Conservation (phyloP, 2,329 filamentous ascomycete species). For the Corynespora cassiicola region DNA sequence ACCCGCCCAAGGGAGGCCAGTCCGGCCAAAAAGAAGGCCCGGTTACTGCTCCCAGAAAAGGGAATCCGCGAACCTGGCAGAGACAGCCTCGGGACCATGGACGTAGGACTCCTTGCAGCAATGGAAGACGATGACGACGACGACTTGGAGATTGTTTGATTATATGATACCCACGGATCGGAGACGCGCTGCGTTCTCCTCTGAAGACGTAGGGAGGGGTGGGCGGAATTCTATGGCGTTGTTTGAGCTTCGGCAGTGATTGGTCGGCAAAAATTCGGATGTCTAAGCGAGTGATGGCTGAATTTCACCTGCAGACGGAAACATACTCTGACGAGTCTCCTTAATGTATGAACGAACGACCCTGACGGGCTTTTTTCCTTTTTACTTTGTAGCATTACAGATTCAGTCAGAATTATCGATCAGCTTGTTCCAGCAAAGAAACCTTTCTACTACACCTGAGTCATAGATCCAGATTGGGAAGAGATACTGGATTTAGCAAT, state of each 20-base stretch:
- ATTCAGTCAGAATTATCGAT: too few relatives aligned
- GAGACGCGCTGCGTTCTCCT: not conserved
- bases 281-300: constrained; percentile 36
- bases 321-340: constrained; percentile 12
- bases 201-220: not conserved
- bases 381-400: too few relatives aligned
- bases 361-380: not conserved
- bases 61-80: constrained; percentile 57
- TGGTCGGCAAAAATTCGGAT: constrained; percentile 27
- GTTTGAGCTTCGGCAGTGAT: constrained; percentile 30
- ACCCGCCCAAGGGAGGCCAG: constrained; percentile 40
- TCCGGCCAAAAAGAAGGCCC: constrained; percentile 56
- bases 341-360: constrained; percentile 17
- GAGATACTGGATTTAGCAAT: too few relatives aligned
- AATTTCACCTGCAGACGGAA: constrained; percentile 24
- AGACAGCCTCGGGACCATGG: constrained; percentile 49
- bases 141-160: constrained; percentile 56
- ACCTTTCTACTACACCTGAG: too few relatives aligned
- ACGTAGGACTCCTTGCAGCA: constrained; percentile 42
- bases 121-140: constrained; percentile 54
- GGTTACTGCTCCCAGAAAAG: constrained; percentile 54
- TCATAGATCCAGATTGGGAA: too few relatives aligned
- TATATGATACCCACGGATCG: constrained; percentile 23
- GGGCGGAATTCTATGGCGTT: constrained; percentile 24
- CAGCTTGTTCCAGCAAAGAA: too few relatives aligned